phyloP scores from a whole-genome alignment of 2,329 filamentous ascomycete genomes.

The Tothia fuscella region DNA sequence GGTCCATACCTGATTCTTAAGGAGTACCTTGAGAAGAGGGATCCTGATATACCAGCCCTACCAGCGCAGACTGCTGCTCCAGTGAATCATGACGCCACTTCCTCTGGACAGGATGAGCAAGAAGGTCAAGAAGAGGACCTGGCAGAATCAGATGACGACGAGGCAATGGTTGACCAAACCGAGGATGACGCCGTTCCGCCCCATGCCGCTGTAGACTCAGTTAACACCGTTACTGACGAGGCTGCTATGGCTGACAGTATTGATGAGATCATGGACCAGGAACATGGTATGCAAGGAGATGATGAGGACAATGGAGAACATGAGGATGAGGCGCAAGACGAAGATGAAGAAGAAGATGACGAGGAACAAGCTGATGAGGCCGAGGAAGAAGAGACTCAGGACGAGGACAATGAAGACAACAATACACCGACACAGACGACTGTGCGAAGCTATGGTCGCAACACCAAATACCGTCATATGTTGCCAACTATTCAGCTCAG shows the following conservation, averaged over 20 bases:
- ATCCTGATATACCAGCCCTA: constrained; percentile 1
- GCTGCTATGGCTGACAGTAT: background rate
- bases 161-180: background rate
- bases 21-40: constrained; percentile 6
- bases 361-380: background rate
- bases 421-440: background rate
- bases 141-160: background rate
- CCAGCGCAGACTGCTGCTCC: background rate
- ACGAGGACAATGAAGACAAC: background rate
- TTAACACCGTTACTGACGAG: background rate
- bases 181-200: background rate
- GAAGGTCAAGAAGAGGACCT: background rate
- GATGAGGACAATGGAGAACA: background rate
- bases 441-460: constrained; percentile 1
- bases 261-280: background rate
- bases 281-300: background rate
- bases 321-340: background rate
- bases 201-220: background rate
- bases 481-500: constrained; percentile 5
- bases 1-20: constrained; percentile 6
- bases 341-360: background rate
- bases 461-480: constrained; percentile 11
- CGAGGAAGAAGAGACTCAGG: background rate
- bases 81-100: background rate
- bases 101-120: background rate